A percentile compares a stretch with the other conserved stretches of the same genome.
Evolutionary conservation across 345 rosid species (phyloP).

Genomic region (Ricinus communis): DNA sequence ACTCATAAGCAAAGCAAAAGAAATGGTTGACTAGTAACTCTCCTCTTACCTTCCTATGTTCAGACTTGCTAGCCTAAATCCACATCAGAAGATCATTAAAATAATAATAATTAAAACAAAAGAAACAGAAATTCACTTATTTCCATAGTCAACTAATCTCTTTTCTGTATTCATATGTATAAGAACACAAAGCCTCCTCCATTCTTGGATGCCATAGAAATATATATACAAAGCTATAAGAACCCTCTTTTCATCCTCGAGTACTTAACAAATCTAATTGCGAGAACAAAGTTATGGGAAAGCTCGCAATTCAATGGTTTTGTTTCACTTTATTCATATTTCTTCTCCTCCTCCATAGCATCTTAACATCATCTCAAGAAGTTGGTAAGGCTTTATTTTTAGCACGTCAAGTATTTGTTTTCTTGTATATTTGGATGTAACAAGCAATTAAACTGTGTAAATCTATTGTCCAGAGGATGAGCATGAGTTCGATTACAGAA

Average conservation of each 20-base stretch:
- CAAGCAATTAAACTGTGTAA: no score
- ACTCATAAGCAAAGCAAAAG: no score
- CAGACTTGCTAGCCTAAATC: neutral
- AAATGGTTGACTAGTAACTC: neutral
- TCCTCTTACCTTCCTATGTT: neutral
- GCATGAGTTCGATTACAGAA: conserved; percentile 51
- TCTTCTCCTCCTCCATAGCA: conserved; percentile 17
- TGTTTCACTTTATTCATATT: conserved; percentile 21
- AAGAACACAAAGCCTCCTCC: neutral
- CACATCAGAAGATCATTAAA: neutral
- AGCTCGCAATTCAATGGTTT: conserved; percentile 19
- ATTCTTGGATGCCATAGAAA: neutral
- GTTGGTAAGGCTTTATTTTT: conserved; percentile 35
- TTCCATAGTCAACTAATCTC: no score
- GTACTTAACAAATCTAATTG: no score
- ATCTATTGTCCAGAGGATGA: conserved; percentile 55
- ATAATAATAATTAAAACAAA: no score
- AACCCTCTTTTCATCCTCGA: no score
- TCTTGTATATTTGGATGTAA: neutral
- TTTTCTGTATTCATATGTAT: neutral
- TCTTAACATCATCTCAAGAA: conserved; percentile 34
- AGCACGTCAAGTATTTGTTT: no score
- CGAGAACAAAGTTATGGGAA: conserved; percentile 20
- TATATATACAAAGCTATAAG: no score
- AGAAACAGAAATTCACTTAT: neutral